Conservation (phyloP, 2,329 filamentous ascomycete species). For the Paraphoma chrysanthemicola region DNA sequence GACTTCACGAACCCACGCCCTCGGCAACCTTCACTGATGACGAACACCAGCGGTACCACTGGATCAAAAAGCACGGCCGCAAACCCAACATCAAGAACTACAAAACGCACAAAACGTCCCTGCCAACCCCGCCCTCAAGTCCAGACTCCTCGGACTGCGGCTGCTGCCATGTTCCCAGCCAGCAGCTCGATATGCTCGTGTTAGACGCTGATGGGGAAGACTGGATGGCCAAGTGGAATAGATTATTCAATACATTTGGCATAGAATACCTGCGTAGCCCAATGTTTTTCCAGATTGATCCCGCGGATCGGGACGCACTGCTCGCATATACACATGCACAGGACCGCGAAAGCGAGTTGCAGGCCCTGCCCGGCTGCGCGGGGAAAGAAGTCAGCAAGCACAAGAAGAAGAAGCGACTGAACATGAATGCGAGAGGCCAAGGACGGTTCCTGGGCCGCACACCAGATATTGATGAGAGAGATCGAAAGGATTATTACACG, state of each 20-base stretch:
- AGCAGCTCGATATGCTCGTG: constrained; percentile 56
- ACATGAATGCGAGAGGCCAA: constrained; percentile 46
- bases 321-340: constrained; percentile 71
- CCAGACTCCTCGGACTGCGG: constrained; percentile 25
- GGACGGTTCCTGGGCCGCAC: constrained; percentile 53
- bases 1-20: constrained; percentile 74
- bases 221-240: constrained; percentile 77
- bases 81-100: constrained; percentile 65
- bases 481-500: constrained; percentile 56
- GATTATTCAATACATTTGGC: constrained; percentile 70
- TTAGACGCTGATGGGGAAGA: constrained; percentile 68
- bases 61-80: constrained; percentile 70
- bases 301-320: constrained; percentile 75
- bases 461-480: constrained; percentile 53
- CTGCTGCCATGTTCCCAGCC: constrained; percentile 8
- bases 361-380: constrained; percentile 76
- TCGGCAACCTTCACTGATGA: constrained; percentile 84
- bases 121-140: constrained; percentile 32
- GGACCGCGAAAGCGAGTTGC: constrained; percentile 67
- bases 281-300: constrained; percentile 85
- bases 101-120: constrained; percentile 49
- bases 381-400: constrained; percentile 84
- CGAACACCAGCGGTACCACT: constrained; percentile 81
- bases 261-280: constrained; percentile 78
- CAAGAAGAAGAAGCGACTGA: constrained; percentile 67